A percentile compares a stretch with the other conserved stretches of the same genome.
Conservation (phyloP, 176 grass and related monocot genomes). For the Raddia guianensis region DNA sequence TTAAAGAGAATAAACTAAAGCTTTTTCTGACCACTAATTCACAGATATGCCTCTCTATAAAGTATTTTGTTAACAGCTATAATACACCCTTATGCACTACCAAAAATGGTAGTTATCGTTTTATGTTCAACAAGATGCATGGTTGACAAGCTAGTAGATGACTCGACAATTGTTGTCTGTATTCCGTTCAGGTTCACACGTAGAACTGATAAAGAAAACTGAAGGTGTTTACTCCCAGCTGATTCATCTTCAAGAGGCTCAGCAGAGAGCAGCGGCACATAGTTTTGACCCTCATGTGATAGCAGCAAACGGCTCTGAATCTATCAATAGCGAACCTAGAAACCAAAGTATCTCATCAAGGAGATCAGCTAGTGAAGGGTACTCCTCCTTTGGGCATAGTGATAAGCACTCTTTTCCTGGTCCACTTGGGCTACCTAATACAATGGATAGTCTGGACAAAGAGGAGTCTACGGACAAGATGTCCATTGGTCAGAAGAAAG, state of each 20-base stretch:
- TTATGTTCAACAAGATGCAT: conserved; percentile 22
- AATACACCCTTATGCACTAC: background rate
- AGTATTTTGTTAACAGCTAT: background rate
- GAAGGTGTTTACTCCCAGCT: conserved; percentile 80
- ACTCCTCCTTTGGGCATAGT: conserved; percentile 55
- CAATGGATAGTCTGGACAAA: conserved; percentile 23
- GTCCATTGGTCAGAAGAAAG: conserved; percentile 37
- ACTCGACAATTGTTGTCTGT: conserved; percentile 6
- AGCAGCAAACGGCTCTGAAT: conserved; percentile 35
- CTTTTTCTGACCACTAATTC: background rate
- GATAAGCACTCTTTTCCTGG: conserved; percentile 44
- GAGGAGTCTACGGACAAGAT: conserved; percentile 39
- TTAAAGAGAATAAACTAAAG: background rate
- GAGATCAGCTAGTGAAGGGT: conserved; percentile 48
- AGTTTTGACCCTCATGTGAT: conserved; percentile 38
- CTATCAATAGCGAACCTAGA: conserved; percentile 46
- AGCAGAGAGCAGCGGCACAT: conserved; percentile 25
- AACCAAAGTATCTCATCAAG: conserved; percentile 36
- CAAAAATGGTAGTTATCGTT: background rate
- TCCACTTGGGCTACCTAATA: conserved; percentile 47
- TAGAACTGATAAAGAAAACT: conserved; percentile 53
- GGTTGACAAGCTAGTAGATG: background rate
- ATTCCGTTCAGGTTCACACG: conserved; percentile 65
- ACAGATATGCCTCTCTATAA: background rate
- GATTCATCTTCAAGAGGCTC: conserved; percentile 67